Base-by-base conservation (phyloP, 805 yeast species). In the Cephaloascus albidus region DNA sequence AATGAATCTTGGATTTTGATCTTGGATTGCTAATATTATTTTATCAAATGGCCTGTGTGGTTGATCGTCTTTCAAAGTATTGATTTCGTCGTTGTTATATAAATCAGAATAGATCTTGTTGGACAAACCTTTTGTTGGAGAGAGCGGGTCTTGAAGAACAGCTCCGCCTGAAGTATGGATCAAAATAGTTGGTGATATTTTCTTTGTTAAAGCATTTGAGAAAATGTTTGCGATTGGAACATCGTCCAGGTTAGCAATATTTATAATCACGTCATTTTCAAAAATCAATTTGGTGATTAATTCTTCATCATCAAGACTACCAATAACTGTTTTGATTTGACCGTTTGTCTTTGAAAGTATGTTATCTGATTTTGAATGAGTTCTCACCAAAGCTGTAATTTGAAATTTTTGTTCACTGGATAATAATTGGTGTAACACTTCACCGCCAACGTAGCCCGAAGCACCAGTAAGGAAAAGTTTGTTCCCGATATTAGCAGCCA, bases 141-240 rank as follows among this genome's bases (percentile, higher is more conserved):
- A 38, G 19, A 41, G 37, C 12, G 46, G 35, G 10, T 38, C 48
- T 32, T 53, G 27, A 26, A 61, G 30, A 23, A 61, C 51, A 2
- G 58, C 53, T 3, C 64, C 53, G 8, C 69, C 68, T 3, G 68
- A 57, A 23, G 64, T 62, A 33, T 63, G 68, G 39, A 63, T 45
- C 18, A 60, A 49, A 18, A 56, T 45, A 3, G 59, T 53, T 10
- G 51, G 47, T 20, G 46, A 38, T 20, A 43, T 50, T 42, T 52
- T 54, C 10, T 28, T 33, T 19, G 36, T 36, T 34, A 49, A 44
- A n/a, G 53, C 55, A 8, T 52, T 42, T 6, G 50, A 47, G 6
- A 58, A 41, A 2, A 47, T 43, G 34, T 51, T 36, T 12, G 50
- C 52, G 18, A 53, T 45, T 3, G 52, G 45, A 15, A 47, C 50